These are phyloP conservation scores for Trichosporon sp. DNA, from an alignment of 1,284 basidiomycete species.

Conservation along the genomic window DNA sequence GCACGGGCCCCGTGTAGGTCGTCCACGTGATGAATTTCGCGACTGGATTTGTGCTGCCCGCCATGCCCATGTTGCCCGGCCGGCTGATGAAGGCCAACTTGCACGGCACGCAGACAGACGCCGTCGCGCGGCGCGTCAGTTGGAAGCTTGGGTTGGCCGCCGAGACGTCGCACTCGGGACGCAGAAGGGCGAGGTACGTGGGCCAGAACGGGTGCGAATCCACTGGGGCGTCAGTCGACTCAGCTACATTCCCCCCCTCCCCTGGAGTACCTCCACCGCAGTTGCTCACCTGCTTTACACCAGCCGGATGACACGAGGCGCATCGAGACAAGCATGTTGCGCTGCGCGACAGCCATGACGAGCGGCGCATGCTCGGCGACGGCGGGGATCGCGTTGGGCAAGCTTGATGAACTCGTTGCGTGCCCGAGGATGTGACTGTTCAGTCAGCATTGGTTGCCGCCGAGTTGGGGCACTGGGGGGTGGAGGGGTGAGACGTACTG, in stretches of 20 bases:
- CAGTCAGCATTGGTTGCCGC: slow-evolving; percentile 10
- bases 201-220: slow-evolving; percentile 43
- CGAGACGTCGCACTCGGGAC: slow-evolving; percentile 19
- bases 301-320: slow-evolving; percentile 37
- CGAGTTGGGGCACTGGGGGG: background rate
- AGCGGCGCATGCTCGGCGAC: slow-evolving; percentile 2
- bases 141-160: slow-evolving; percentile 12
- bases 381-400: slow-evolving; percentile 21
- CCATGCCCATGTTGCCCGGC: no score
- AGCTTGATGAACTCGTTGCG: background rate
- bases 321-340: slow-evolving; percentile 30
- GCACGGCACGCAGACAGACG: slow-evolving; percentile 28
- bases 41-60: background rate
- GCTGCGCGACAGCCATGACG: slow-evolving; percentile 6
- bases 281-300: slow-evolving; percentile 36
- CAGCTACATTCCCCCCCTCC: background rate
- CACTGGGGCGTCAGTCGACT: slow-evolving; percentile 29
- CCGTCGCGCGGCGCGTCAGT: slow-evolving; percentile 8
- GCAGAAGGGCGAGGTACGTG: slow-evolving; percentile 25
- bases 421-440: slow-evolving; percentile 15
- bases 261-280: background rate
- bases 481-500: slow-evolving; percentile 19
- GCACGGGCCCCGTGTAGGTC: slow-evolving; percentile 27
- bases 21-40: slow-evolving; percentile 27
- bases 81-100: background rate